phyloP scores from a whole-genome alignment of 139 green algal genomes.

The Coccomyxa sp. region DNA sequence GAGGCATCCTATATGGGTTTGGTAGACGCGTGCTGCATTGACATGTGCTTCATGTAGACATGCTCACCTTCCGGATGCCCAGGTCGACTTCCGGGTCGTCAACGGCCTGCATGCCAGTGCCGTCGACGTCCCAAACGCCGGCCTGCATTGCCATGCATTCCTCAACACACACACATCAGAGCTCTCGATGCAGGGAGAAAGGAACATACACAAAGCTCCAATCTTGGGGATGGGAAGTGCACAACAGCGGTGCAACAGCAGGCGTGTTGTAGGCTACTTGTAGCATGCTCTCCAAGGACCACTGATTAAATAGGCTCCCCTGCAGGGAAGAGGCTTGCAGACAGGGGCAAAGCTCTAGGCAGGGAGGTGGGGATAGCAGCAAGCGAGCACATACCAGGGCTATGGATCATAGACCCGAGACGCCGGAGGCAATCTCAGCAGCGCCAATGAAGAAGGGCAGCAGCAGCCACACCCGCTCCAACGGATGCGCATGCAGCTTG shows the following conservation, averaged over 20 bases:
- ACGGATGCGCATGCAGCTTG: conserved; percentile 4
- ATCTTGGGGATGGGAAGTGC: too few relatives aligned
- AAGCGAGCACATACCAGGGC: conserved; percentile 2
- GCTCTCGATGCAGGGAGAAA: too few relatives aligned
- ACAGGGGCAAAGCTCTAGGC: too few relatives aligned
- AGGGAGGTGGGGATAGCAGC: neutral
- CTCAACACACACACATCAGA: too few relatives aligned
- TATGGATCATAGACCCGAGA: conserved; percentile 40
- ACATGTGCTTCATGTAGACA: neutral
- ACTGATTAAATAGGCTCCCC: too few relatives aligned
- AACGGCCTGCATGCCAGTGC: conserved; percentile 24
- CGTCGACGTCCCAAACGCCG: conserved; percentile 30
- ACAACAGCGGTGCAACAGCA: too few relatives aligned
- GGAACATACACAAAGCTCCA: too few relatives aligned
- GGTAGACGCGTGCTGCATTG: neutral
- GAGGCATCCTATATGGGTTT: neutral
- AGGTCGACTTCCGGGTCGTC: neutral
- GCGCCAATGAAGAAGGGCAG: conserved; percentile 23
- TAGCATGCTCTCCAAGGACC: too few relatives aligned
- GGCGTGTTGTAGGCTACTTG: too few relatives aligned
- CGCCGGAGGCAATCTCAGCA: conserved; percentile 26
- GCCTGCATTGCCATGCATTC: neutral
- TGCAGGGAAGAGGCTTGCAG: too few relatives aligned
- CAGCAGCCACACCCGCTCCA: conserved; percentile 17
- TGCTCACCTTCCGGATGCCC: conserved; percentile 11